A percentile compares a stretch with the other conserved stretches of the same genome.
Evolutionary conservation across 2,329 filamentous ascomycete species (phyloP).

Genomic region (Geosmithia putterillii): DNA sequence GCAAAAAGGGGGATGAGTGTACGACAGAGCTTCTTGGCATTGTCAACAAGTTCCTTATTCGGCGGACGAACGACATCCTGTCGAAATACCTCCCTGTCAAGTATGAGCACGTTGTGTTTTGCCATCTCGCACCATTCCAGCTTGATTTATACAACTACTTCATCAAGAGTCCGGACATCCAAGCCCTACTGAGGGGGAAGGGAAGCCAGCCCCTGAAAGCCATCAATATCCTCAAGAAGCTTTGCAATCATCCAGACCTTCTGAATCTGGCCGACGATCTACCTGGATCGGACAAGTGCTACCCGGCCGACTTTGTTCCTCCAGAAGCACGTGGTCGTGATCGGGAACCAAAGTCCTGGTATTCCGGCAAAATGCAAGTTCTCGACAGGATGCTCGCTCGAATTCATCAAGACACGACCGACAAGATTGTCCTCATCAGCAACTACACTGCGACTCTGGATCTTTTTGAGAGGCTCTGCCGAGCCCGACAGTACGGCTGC

Average conservation of each 20-base stretch:
- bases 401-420: conserved; percentile 90
- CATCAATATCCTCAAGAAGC: conserved; percentile 92
- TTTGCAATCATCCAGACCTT: conserved; percentile 95
- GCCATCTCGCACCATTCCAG: conserved; percentile 87
- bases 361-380: conserved; percentile 96
- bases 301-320: conserved; percentile 77
- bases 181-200: conserved; percentile 81
- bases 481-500: conserved; percentile 70
- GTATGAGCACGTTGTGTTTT: conserved; percentile 98
- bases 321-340: conserved; percentile 82
- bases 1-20: conserved; percentile 72
- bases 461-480: conserved; percentile 84
- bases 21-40: conserved; percentile 67
- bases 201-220: conserved; percentile 93
- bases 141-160: conserved; percentile 93
- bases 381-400: conserved; percentile 96
- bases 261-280: conserved; percentile 73
- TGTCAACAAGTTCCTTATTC: conserved; percentile 98
- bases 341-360: conserved; percentile 86
- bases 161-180: conserved; percentile 89
- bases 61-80: conserved; percentile 91
- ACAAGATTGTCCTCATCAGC: conserved; percentile 98
- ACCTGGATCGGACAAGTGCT: conserved; percentile 71
- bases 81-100: conserved; percentile 97
- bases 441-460: conserved; percentile 97